These are phyloP conservation scores for Trichoderma asperelloides DNA, from an alignment of 495 filamentous ascomycete genomes.

Conservation along the genomic window DNA sequence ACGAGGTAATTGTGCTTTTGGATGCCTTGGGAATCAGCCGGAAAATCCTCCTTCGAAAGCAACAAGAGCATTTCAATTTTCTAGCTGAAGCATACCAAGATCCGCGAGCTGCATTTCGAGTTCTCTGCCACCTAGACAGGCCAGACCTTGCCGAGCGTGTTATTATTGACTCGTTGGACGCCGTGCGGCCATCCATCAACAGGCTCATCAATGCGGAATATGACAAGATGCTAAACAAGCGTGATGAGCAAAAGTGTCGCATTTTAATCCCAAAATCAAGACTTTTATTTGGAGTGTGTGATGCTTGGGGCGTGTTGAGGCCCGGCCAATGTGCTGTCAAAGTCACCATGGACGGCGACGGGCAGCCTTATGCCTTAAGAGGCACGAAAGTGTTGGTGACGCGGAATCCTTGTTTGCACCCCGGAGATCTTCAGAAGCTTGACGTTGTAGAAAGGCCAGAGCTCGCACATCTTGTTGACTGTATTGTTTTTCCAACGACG, in stretches of 20 bases:
- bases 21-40: conserved; percentile 33
- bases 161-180: conserved; percentile 35
- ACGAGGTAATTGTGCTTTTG: conserved; percentile 39
- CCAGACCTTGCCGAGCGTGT: conserved; percentile 36
- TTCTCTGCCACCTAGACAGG: conserved; percentile 32
- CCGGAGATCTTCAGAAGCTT: conserved; percentile 45
- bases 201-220: conserved; percentile 32
- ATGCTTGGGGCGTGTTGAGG: conserved; percentile 35
- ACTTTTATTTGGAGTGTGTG: conserved; percentile 42
- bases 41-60: conserved; percentile 32
- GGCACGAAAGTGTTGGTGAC: conserved; percentile 39
- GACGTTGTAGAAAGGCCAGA: conserved; percentile 32
- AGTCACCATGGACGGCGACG: conserved; percentile 34
- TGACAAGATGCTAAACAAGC: conserved; percentile 38
- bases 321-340: conserved; percentile 37
- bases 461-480: conserved; percentile 39
- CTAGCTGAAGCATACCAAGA: conserved; percentile 25
- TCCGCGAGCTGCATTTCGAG: conserved; percentile 30
- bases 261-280: conserved; percentile 39
- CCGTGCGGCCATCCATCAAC: conserved; percentile 21
- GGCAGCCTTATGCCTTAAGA: conserved; percentile 28
- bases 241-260: conserved; percentile 34
- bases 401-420: conserved; percentile 44
- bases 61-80: conserved; percentile 34
- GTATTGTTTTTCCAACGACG: conserved; percentile 41